Conservation (phyloP, 805 yeast genomes). For the Wickerhamiella azymoides region DNA sequence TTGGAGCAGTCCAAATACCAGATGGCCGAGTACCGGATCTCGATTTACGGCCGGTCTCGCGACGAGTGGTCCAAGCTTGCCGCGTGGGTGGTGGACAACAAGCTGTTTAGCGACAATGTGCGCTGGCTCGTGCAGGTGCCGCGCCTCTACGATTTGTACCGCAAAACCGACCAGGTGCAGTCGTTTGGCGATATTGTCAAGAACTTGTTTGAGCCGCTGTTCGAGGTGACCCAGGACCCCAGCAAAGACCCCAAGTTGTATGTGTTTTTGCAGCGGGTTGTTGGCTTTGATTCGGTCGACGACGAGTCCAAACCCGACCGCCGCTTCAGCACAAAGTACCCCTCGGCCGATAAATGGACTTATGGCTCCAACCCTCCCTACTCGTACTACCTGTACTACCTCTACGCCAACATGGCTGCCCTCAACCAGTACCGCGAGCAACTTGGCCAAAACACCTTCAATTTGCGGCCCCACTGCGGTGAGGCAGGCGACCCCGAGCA, state of each 20-base stretch:
- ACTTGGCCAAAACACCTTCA: constrained; percentile 74
- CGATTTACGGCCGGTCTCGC: constrained; percentile 77
- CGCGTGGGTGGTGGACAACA: constrained; percentile 87
- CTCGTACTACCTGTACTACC: constrained; percentile 81
- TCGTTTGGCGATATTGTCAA: constrained; percentile 63
- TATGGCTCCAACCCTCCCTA: constrained; percentile 83
- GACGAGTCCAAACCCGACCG: constrained; percentile 91
- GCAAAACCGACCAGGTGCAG: constrained; percentile 52
- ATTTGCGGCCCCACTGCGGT: constrained; percentile 96
- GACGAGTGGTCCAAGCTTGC: constrained; percentile 96
- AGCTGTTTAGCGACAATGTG: constrained; percentile 80
- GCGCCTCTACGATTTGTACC: constrained; percentile 79
- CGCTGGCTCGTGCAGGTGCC: constrained; percentile 97
- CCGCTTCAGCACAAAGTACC: constrained; percentile 66
- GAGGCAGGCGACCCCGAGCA: constrained; percentile 99
- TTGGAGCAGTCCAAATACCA: constrained; percentile 91
- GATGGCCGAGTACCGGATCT: constrained; percentile 92
- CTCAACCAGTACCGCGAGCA: constrained; percentile 70
- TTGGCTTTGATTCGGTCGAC: constrained; percentile 97
- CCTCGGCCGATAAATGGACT: constrained; percentile 77
- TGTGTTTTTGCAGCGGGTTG: constrained; percentile 79
- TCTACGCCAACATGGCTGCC: constrained; percentile 75
- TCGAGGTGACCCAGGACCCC: constrained; percentile 82
- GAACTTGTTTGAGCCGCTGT: constrained; percentile 76
- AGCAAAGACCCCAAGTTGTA: constrained; percentile 78